A percentile compares a stretch with the other conserved stretches of the same genome.
These are phyloP conservation scores for Melanomma pulvis-pyrius DNA, from an alignment of 495 filamentous ascomycete species.

Conservation along the genomic window DNA sequence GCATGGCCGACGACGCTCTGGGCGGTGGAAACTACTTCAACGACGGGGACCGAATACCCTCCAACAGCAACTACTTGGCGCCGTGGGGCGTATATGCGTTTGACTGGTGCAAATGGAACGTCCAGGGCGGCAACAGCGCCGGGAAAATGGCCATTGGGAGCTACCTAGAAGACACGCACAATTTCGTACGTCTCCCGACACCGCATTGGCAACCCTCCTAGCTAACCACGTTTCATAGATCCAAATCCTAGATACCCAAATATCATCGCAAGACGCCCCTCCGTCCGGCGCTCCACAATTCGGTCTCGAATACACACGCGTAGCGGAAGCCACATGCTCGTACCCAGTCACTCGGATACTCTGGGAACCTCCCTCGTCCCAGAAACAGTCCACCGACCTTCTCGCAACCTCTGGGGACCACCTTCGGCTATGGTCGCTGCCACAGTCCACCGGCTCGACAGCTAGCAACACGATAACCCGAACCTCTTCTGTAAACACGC, in stretches of 20 bases:
- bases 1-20: constrained; percentile 65
- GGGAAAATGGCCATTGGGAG: constrained; percentile 95
- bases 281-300: constrained; percentile 69
- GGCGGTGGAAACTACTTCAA: constrained; percentile 51
- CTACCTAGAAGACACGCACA: constrained; percentile 96
- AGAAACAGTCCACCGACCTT: constrained; percentile 95
- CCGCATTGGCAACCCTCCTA: neutral
- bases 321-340: constrained; percentile 97
- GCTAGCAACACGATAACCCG: constrained; percentile 75
- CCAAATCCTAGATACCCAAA: constrained; percentile 91
- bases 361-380: constrained; percentile 96
- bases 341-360: constrained; percentile 95
- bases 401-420: constrained; percentile 97
- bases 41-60: constrained; percentile 55
- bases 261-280: constrained; percentile 74
- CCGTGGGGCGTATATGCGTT: constrained; percentile 95
- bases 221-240: constrained; percentile 60
- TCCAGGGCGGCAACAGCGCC: constrained; percentile 63
- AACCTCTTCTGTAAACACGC: constrained; percentile 57
- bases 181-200: constrained; percentile 68
- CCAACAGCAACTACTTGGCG: constrained; percentile 87
- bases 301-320: constrained; percentile 84
- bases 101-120: constrained; percentile 99
- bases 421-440: constrained; percentile 90
- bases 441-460: constrained; percentile 59